These are phyloP conservation scores for Yarrowia sp. DNA, from an alignment of 805 yeast species.

Conservation along the genomic window DNA sequence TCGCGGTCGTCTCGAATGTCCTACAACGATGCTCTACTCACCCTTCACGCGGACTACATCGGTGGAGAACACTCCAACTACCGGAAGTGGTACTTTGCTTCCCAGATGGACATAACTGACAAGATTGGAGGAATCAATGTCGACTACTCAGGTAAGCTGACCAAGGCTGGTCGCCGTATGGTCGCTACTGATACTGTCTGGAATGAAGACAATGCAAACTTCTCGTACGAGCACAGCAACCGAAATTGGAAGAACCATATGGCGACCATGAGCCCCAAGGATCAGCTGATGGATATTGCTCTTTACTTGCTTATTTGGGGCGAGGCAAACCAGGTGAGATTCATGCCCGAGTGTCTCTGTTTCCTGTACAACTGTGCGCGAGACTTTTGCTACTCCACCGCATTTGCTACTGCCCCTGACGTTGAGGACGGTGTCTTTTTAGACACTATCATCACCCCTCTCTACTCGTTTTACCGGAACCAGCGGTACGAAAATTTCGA, in stretches of 20 bases:
- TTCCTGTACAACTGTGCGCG: slow-evolving; percentile 79
- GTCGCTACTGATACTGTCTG: slow-evolving; percentile 26
- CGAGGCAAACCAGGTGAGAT: slow-evolving; percentile 80
- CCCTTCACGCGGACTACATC: slow-evolving; percentile 70
- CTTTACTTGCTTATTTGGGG: slow-evolving; percentile 82
- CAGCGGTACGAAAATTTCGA: slow-evolving; percentile 49
- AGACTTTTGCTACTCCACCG: slow-evolving; percentile 56
- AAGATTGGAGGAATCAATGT: slow-evolving; percentile 29
- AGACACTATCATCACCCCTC: slow-evolving; percentile 69
- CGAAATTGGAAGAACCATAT: slow-evolving; percentile 44
- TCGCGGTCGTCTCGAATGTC: slow-evolving; percentile 66
- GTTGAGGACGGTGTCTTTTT: slow-evolving; percentile 42
- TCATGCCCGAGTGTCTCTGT: slow-evolving; percentile 85
- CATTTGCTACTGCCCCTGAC: slow-evolving; percentile 29
- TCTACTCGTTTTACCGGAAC: slow-evolving; percentile 58
- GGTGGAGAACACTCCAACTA: slow-evolving; percentile 69
- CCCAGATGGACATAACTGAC: slow-evolving; percentile 62
- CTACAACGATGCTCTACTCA: slow-evolving; percentile 51
- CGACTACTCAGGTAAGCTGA: slow-evolving; percentile 29
- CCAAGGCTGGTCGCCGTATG: slow-evolving; percentile 27
- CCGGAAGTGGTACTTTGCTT: slow-evolving; percentile 74
- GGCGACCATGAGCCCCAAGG: slow-evolving; percentile 50
- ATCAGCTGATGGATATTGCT: slow-evolving; percentile 60
- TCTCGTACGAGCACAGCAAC: slow-evolving; percentile 54
- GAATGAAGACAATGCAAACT: slow-evolving; percentile 43